Evolutionary conservation across 768 basidiomycete genomes (phyloP), one percentile per base, ranked within the genome.

Genomic region (Lyophyllum atratum): DNA sequence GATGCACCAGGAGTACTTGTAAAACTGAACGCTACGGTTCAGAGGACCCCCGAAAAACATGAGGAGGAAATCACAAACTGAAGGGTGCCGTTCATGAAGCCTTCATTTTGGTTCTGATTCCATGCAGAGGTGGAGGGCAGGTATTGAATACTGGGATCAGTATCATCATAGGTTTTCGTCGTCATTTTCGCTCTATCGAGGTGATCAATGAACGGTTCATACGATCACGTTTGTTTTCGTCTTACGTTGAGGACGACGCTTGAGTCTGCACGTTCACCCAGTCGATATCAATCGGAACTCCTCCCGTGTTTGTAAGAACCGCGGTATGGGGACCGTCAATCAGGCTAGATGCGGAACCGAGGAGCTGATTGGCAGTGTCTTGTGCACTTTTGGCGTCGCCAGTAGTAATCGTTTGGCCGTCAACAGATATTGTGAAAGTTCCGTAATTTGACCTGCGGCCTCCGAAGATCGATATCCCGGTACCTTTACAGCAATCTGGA

Each of bases 391-490:
- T 65, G 1, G 80, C 77, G 55, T 65, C 72, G 8, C 76, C 75
- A 46, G 55, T 71, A 10, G 64, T 26, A 8, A 79, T 59, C 14
- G 65, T 65, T 21, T 74, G 56, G 4, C 80, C 80, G 61, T 85
- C 83, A 14, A 84, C 72, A 4, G 72, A 59, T 21, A 83, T 58
- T 22, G 72, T 68, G 63, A 77, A 85, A 14, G 68, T 66, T 53
- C 84, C 82, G 63, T 84, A 81, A 53, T 72, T 72, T 33, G 78
- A 71, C 54, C 76, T 66, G 39, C 66, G 71, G 5, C 78, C 80
- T 28, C 82, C 84, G 62, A 77, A 82, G 47, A 85, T 66, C 63
- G 78, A 76, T 49, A 84, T 73, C 3, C 81, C 85, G 55, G 81
- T 84, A 34, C 80, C 78, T 81, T 49, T 34, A 10, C 39, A 19